phyloP scores from a whole-genome alignment of 352 stramenopile species.

The Blastocystis sp. region DNA sequence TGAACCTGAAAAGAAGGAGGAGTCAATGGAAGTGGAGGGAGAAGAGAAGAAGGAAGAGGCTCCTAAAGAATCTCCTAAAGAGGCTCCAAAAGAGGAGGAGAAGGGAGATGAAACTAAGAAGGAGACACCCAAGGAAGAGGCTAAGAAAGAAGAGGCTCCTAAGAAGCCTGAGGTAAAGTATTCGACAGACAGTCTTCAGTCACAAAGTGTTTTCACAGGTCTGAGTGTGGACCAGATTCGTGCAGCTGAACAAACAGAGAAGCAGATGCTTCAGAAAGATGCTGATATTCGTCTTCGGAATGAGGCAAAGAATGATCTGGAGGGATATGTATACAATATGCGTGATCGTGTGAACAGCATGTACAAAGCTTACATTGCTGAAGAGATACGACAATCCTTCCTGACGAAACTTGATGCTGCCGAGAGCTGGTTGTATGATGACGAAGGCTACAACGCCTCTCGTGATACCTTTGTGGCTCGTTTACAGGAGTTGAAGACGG shows the following conservation, averaged over 20 bases:
- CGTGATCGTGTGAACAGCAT: conserved; percentile 84
- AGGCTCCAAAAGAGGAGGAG: conserved; percentile 60
- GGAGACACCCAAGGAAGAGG: conserved; percentile 61
- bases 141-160: conserved; percentile 69
- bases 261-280: conserved; percentile 72
- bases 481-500: conserved; percentile 82
- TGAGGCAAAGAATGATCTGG: conserved; percentile 96
- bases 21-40: conserved; percentile 60
- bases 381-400: conserved; percentile 79
- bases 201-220: conserved; percentile 2
- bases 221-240: not conserved
- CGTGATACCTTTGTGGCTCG: conserved; percentile 91
- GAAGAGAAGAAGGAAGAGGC: not conserved
- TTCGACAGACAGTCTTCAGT: conserved; percentile 65
- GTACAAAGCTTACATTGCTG: conserved; percentile 77
- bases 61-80: conserved; percentile 29
- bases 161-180: conserved; percentile 84
- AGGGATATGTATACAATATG: conserved; percentile 99
- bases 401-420: conserved; percentile 78
- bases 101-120: conserved; percentile 70
- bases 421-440: conserved; percentile 97
- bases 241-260: conserved; percentile 38
- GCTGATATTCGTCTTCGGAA: conserved; percentile 75
- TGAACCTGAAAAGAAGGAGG: conserved; percentile 72
- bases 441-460: conserved; percentile 92